Conservation (phyloP, 2,329 filamentous ascomycete genomes). For the Sporothrix variecibatus region DNA sequence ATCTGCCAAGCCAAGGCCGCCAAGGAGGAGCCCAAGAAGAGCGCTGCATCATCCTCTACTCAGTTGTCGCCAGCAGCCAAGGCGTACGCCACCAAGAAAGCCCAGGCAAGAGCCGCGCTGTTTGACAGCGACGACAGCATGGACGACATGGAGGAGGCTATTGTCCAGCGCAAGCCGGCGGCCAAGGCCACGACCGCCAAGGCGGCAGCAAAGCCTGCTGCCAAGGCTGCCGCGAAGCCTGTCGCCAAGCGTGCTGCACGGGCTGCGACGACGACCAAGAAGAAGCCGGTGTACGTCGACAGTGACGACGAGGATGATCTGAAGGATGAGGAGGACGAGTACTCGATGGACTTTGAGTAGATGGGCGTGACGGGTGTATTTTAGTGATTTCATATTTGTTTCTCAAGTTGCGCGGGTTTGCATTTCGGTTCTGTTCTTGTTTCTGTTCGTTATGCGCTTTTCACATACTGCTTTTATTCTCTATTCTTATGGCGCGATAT, state of each 20-base stretch:
- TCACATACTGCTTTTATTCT: constrained; percentile 29
- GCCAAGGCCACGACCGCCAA: constrained; percentile 17
- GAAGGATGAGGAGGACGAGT: constrained; percentile 40
- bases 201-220: background rate
- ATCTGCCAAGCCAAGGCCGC: constrained; percentile 49
- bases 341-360: constrained; percentile 42
- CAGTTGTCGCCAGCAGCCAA: constrained; percentile 68
- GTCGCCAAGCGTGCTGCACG: constrained; percentile 41
- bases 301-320: constrained; percentile 41
- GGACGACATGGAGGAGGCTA: constrained; percentile 31
- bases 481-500: background rate
- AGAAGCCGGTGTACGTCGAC: constrained; percentile 44
- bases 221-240: constrained; percentile 10
- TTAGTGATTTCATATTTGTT: background rate
- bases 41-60: constrained; percentile 29
- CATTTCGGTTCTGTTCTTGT: background rate
- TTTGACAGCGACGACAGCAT: constrained; percentile 40
- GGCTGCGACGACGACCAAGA: constrained; percentile 45
- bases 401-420: background rate
- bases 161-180: constrained; percentile 16
- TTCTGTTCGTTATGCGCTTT: constrained; percentile 25
- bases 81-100: constrained; percentile 55
- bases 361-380: background rate
- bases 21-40: constrained; percentile 40
- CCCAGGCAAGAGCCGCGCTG: constrained; percentile 41